A percentile compares a stretch with the other conserved stretches of the same genome.
Conservation (phyloP, 2,329 filamentous ascomycete genomes). For the Colletotrichum spaethianum region DNA sequence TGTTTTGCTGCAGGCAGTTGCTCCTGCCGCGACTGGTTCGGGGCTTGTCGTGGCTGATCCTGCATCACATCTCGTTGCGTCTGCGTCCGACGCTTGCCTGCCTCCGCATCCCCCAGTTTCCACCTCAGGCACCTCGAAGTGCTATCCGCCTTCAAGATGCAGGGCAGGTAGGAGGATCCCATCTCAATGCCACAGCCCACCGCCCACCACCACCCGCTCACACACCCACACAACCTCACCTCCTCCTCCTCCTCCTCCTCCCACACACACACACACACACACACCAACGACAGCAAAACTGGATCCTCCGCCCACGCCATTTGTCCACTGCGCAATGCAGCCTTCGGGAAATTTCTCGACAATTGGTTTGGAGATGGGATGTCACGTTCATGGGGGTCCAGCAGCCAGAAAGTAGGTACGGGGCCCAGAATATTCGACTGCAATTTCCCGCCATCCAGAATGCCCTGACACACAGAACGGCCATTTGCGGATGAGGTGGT, state of each 20-base stretch:
- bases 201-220: not conserved
- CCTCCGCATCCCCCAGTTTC: conserved; percentile 15
- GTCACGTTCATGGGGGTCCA: conserved; percentile 7
- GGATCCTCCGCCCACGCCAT: not conserved
- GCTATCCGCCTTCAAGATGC: not conserved
- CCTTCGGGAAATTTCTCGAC: conserved; percentile 30
- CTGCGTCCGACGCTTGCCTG: conserved; percentile 8
- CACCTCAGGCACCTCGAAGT: not conserved
- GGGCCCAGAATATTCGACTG: conserved; percentile 21
- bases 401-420: not conserved
- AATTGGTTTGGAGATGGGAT: conserved; percentile 31
- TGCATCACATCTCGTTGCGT: conserved; percentile 3
- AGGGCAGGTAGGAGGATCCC: not conserved
- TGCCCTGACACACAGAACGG: not conserved
- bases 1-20: not conserved
- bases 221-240: not conserved
- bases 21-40: not conserved
- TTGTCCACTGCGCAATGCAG: not conserved
- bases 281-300: conserved; percentile 8
- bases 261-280: not conserved
- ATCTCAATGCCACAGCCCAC: not conserved
- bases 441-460: conserved; percentile 41
- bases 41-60: conserved; percentile 1
- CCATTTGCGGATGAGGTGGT: not conserved
- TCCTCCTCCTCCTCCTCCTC: too few species aligned